Evolutionary conservation across 352 stramenopile species (phyloP).

Genomic region (Phytophthora pisi): DNA sequence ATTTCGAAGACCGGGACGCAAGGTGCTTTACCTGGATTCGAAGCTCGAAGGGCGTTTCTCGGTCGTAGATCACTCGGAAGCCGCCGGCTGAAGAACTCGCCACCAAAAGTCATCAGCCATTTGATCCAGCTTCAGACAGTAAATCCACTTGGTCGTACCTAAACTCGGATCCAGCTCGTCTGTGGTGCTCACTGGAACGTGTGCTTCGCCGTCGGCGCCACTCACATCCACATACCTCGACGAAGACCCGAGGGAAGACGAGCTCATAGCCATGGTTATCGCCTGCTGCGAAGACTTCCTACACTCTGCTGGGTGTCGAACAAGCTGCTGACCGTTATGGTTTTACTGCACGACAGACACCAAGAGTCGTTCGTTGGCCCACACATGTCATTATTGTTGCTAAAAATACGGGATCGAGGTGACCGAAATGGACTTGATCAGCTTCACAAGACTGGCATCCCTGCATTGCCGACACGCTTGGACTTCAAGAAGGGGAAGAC

Average conservation of each 20-base stretch:
- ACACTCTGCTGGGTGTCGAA: slow-evolving; percentile 4
- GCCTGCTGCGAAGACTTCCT: not conserved
- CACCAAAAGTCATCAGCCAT: not conserved
- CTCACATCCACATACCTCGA: slow-evolving; percentile 45
- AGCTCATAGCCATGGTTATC: slow-evolving; percentile 43
- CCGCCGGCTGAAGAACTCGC: slow-evolving; percentile 54
- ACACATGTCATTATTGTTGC: slow-evolving; percentile 21
- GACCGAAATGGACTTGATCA: slow-evolving; percentile 35
- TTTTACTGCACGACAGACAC: slow-evolving; percentile 11
- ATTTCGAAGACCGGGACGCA: not conserved
- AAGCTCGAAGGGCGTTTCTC: slow-evolving; percentile 91
- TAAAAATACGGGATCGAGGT: slow-evolving; percentile 36
- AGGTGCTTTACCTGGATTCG: slow-evolving; percentile 73
- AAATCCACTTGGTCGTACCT: slow-evolving; percentile 33
- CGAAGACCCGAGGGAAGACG: slow-evolving; percentile 39
- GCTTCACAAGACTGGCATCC: not conserved
- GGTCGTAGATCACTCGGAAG: slow-evolving; percentile 91
- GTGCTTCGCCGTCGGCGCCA: slow-evolving; percentile 29
- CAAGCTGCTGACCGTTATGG: slow-evolving; percentile 25
- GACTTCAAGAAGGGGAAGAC: not conserved
- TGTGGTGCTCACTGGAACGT: slow-evolving; percentile 50
- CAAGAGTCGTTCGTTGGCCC: slow-evolving; percentile 19
- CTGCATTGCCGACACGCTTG: slow-evolving; percentile 5
- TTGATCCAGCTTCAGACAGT: not conserved
- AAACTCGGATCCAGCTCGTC: slow-evolving; percentile 87